Conservation (phyloP, 2,329 filamentous ascomycete genomes). For the Xylaria sp. region DNA sequence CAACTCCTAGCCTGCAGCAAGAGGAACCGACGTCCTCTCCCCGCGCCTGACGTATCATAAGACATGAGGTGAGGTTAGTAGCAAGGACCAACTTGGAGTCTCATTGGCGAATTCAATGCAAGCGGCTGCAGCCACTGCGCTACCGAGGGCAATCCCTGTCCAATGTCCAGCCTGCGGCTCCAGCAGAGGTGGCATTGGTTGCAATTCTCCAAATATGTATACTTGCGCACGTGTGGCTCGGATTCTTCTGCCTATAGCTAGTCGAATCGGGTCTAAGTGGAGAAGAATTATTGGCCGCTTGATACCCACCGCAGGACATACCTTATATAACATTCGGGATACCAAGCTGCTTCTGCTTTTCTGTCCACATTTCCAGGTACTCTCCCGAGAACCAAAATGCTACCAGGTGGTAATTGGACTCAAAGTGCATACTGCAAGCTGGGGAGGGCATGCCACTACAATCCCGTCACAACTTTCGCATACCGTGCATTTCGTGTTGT, state of each 20-base stretch:
- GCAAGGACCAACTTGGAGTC: slow-evolving; percentile 16
- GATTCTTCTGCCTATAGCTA: not conserved
- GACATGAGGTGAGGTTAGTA: slow-evolving; percentile 29
- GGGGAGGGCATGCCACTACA: not conserved
- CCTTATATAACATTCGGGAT: not conserved
- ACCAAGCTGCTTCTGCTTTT: not conserved
- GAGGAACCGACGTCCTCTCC: not conserved
- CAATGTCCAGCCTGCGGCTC: slow-evolving; percentile 29
- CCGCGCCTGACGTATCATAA: slow-evolving; percentile 23
- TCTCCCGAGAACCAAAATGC: not conserved
- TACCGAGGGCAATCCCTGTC: slow-evolving; percentile 26
- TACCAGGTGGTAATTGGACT: not conserved
- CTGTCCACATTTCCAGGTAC: not conserved
- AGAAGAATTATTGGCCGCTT: not conserved
- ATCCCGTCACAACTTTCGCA: not conserved
- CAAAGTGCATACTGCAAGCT: not conserved
- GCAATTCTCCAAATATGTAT: slow-evolving; percentile 13
- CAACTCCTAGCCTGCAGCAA: slow-evolving; percentile 13
- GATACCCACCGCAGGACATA: not conserved
- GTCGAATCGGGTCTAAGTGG: slow-evolving; percentile 14
- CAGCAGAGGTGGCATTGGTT: slow-evolving; percentile 14
- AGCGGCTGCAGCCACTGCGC: slow-evolving; percentile 20
- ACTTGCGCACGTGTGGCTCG: slow-evolving; percentile 14
- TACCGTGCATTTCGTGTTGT: slow-evolving; percentile 4
- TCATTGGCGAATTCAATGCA: slow-evolving; percentile 36